These are phyloP conservation scores for Talinum fruticosum DNA, from an alignment of 148 eudicot genomes.

Conservation along the genomic window DNA sequence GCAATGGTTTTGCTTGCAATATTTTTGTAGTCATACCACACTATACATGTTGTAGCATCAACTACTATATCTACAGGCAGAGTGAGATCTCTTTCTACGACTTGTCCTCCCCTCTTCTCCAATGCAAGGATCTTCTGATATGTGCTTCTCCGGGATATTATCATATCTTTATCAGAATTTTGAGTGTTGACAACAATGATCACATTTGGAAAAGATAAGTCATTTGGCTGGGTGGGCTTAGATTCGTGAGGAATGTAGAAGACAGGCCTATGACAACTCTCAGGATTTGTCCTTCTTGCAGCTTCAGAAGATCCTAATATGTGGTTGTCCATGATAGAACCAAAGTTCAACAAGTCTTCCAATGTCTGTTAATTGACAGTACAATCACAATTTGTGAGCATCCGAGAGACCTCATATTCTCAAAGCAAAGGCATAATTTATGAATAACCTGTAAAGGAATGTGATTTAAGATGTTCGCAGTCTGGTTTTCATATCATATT, in stretches of 20 bases:
- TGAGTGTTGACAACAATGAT: constrained; percentile 74
- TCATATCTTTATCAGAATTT: constrained; percentile 78
- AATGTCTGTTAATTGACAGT: constrained; percentile 32
- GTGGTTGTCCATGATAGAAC: constrained; percentile 38
- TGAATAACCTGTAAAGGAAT: background rate
- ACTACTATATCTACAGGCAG: constrained; percentile 74
- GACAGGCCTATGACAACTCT: constrained; percentile 27
- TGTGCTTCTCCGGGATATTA: constrained; percentile 86
- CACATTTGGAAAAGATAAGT: constrained; percentile 40
- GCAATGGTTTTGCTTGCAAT: constrained; percentile 71
- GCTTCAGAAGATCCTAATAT: constrained; percentile 33
- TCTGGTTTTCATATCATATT: background rate
- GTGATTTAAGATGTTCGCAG: background rate
- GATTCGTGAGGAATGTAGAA: constrained; percentile 33
- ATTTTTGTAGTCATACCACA: constrained; percentile 83
- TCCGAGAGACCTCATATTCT: constrained; percentile 1
- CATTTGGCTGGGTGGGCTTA: constrained; percentile 22
- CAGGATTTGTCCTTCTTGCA: constrained; percentile 23
- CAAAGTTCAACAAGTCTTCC: constrained; percentile 50
- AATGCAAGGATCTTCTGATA: constrained; percentile 77
- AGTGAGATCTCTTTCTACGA: constrained; percentile 80
- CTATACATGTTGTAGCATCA: constrained; percentile 66
- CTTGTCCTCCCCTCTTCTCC: constrained; percentile 81
- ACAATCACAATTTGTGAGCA: constrained; percentile 18
- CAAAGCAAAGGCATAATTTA: constrained; percentile 2